phyloP scores from a whole-genome alignment of 2,329 filamentous ascomycete species.

The Huntiella decipiens region DNA sequence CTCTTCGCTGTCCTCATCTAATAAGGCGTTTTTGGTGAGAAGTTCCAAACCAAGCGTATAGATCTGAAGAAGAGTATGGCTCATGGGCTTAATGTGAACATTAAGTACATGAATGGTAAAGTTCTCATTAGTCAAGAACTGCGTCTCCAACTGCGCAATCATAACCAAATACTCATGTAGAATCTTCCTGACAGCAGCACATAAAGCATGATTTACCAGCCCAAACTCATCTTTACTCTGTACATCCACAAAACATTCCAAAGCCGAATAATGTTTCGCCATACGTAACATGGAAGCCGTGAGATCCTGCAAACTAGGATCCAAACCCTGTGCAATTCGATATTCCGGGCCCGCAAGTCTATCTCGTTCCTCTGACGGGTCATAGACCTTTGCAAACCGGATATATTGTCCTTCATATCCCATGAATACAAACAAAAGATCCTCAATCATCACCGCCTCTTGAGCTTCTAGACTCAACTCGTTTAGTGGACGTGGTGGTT shows the following conservation, averaged over 20 bases:
- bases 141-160: slow-evolving; percentile 82
- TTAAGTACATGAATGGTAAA: slow-evolving; percentile 91
- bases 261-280: slow-evolving; percentile 78
- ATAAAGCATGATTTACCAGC: slow-evolving; percentile 85
- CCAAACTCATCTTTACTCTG: slow-evolving; percentile 87
- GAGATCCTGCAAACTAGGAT: slow-evolving; percentile 78
- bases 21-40: slow-evolving; percentile 66
- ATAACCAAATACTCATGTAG: slow-evolving; percentile 87
- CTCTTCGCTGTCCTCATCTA: slow-evolving; percentile 64
- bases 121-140: slow-evolving; percentile 68
- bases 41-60: slow-evolving; percentile 78
- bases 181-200: slow-evolving; percentile 80
- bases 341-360: slow-evolving; percentile 68
- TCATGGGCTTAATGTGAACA: slow-evolving; percentile 74
- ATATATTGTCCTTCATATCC: slow-evolving; percentile 97
- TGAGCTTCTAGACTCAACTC: slow-evolving; percentile 63
- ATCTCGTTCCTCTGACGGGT: slow-evolving; percentile 71
- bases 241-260: slow-evolving; percentile 85
- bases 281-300: slow-evolving; percentile 79
- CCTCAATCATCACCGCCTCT: slow-evolving; percentile 73
- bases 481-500: slow-evolving; percentile 50
- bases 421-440: slow-evolving; percentile 90
- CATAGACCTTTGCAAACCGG: slow-evolving; percentile 63
- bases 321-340: slow-evolving; percentile 61
- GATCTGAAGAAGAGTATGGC: slow-evolving; percentile 78